These are phyloP conservation scores for Cadophora sp. DNA, from an alignment of 2,329 filamentous ascomycete species.

Conservation along the genomic window DNA sequence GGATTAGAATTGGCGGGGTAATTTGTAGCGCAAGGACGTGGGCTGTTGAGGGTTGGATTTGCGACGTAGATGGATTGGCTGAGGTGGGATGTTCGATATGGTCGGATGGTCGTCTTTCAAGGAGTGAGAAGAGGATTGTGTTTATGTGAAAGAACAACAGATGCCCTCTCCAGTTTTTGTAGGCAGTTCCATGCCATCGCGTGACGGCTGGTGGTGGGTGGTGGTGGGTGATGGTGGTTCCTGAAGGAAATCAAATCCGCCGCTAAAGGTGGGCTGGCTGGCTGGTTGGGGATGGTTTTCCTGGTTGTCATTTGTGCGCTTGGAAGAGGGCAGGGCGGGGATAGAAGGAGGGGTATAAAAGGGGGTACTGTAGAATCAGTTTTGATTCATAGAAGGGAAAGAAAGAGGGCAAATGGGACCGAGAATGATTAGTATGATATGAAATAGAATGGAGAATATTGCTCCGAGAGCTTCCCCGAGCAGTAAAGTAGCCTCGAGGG, in stretches of 20 bases:
- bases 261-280: constrained; percentile 11
- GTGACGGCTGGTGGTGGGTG: constrained; percentile 2
- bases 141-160: neutral
- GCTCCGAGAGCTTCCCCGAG: too few species aligned
- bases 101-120: neutral
- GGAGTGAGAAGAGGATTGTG: neutral
- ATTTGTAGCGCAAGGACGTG: neutral
- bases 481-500: too few species aligned
- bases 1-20: neutral
- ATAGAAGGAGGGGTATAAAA: neutral
- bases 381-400: neutral
- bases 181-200: constrained; percentile 1
- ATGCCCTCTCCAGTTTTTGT: neutral
- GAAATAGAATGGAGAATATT: too few species aligned
- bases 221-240: neutral
- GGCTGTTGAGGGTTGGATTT: too few species aligned
- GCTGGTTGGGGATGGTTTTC: too few species aligned
- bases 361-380: neutral
- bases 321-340: neutral
- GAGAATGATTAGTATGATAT: too few species aligned
- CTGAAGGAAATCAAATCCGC: constrained; percentile 2
- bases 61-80: neutral
- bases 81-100: neutral
- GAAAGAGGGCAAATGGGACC: too few species aligned
- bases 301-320: constrained; percentile 8